These are phyloP conservation scores for Lentinula lateritia DNA, from an alignment of 768 basidiomycete species.

Conservation along the genomic window DNA sequence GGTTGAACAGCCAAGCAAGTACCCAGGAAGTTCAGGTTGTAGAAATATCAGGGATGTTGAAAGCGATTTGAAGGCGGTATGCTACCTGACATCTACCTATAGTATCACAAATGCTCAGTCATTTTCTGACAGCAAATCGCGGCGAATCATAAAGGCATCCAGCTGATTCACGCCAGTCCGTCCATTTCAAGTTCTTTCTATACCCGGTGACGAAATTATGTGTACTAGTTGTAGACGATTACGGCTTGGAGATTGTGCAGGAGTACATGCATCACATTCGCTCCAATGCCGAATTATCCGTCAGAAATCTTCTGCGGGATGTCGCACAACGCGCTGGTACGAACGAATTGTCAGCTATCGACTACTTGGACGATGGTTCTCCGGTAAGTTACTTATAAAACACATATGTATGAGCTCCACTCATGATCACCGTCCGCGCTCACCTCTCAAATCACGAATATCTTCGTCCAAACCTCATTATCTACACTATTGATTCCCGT, in stretches of 20 bases:
- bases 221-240: constrained; percentile 73
- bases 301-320: constrained; percentile 73
- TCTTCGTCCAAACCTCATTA: too few relatives aligned
- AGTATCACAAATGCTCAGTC: constrained; percentile 4
- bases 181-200: neutral
- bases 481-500: neutral
- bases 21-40: constrained; percentile 84
- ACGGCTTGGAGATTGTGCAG: constrained; percentile 80
- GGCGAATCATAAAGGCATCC: constrained; percentile 88
- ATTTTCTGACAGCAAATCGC: constrained; percentile 71
- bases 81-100: constrained; percentile 18
- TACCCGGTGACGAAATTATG: constrained; percentile 7
- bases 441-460: too few relatives aligned
- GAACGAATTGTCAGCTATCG: constrained; percentile 62
- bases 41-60: constrained; percentile 86
- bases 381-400: constrained; percentile 43
- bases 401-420: neutral
- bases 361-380: constrained; percentile 86
- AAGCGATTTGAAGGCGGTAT: constrained; percentile 84
- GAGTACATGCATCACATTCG: constrained; percentile 93
- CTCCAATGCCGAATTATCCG: constrained; percentile 81
- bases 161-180: constrained; percentile 75
- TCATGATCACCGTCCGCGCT: neutral
- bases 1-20: constrained; percentile 73
- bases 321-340: constrained; percentile 67